Base-by-base conservation (phyloP, 169 alveolate genomes). In the Amoebophrya sp. region DNA sequence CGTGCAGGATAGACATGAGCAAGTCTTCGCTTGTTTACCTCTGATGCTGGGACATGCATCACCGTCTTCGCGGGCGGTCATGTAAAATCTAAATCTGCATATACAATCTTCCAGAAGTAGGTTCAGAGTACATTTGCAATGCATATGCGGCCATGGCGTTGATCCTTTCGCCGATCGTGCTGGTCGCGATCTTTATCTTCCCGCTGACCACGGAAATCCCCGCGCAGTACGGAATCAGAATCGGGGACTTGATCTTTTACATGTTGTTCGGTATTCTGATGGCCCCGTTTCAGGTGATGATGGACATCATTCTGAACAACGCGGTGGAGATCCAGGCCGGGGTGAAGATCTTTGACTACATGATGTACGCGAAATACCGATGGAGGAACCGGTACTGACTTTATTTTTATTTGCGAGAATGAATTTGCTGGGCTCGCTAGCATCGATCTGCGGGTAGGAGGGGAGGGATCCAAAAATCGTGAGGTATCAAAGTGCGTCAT, bases 181-280 rank as follows among this genome's bases (percentile, higher is more conserved):
- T 89, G 39, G 66, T 41, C 91, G 40, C 53, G 39, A 89, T 89
- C 10, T 39, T 89, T 55, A 29, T 41, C 32, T 89, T 89, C 54
- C 91, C 91, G 39, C 40, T 41, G 7, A 41, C 91, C 66, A 89
- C 91, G 38, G 91, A 89, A 32, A 41, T 89, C 39, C 91, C 91
- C n/a, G 23, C 40, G 39, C 91, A 89, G 54, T 89, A 89, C 77
- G 91, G 53, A 2, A 89, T 89, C 54, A 53, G 91, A n/a, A 89
- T 39, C 33, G 91, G 91, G 25, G 91, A 89, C 39, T 39, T 89
- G 39, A 89, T 89, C 39, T 89, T 39, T 55, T 89, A 89, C 33
- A 89, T 89, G 91, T 89, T 89, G 91, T 89, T 89, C 53, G 91
- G 91, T 89, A 41, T 89, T 39, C 39, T 89, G 39, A 89, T 89